Conservation (phyloP, 2,329 filamentous ascomycete species). For the Eurotiales sp. region DNA sequence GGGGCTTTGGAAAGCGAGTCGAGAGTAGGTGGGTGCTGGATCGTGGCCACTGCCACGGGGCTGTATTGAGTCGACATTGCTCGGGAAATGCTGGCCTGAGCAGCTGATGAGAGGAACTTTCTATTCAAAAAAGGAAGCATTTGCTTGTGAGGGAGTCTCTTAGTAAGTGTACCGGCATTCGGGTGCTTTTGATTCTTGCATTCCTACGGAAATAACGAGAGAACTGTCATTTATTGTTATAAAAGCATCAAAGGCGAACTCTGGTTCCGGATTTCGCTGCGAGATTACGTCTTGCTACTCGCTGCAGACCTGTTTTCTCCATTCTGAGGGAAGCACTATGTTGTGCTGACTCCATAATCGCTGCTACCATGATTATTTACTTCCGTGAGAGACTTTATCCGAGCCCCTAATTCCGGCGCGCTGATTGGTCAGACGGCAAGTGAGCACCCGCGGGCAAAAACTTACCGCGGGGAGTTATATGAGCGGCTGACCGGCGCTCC, state of each 20-base stretch:
- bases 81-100: background rate
- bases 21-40: background rate
- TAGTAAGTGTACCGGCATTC: background rate
- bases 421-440: background rate
- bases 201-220: background rate
- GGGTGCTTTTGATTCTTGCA: background rate
- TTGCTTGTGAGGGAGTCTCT: background rate
- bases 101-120: background rate
- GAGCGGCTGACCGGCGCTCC: background rate
- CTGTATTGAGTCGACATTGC: slow-evolving; percentile 6
- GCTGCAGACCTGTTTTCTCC: background rate
- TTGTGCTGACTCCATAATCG: background rate
- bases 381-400: background rate
- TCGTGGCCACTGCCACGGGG: slow-evolving; percentile 4
- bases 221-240: background rate
- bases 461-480: background rate
- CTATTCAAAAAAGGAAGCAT: background rate
- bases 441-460: background rate
- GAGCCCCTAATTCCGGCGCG: background rate
- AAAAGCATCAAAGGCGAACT: background rate
- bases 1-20: background rate
- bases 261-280: background rate
- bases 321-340: background rate
- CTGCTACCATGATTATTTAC: background rate
- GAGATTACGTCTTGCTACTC: background rate